Base-by-base conservation (phyloP, 306 rosid genomes). In the Cicer yamashitae region DNA sequence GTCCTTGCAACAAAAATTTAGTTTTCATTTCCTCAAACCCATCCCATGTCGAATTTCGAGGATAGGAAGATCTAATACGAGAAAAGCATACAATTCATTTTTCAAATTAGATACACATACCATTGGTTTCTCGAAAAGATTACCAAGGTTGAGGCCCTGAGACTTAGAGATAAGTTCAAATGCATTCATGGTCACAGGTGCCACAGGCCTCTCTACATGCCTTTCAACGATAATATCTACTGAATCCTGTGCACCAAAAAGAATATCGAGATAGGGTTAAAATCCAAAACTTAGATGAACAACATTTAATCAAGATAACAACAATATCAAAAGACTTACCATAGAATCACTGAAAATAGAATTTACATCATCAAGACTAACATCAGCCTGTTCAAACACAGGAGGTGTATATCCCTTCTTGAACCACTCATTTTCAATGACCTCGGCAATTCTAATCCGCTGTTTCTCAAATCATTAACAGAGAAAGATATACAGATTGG, bases 101-200 rank as follows among this genome's bases (percentile, higher is more conserved):
- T 60, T 58, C 53, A 62, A 43, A 40, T 50, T 25, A 15, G 57
- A 45, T 60, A 83, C 71, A 77, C 86, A 25, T 79, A 94, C 98
- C 98, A 94, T 91, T 89, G 86, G 93, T 88, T 94, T 91, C 85
- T 91, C 97, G 38, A 94, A 94, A 25, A 94, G 96, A 76, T 81
- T 64, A 69, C 92, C 63, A 20, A 94, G 97, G 86, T 94, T 89
- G 89, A 94, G 89, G 65, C 98, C 98, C 70, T 87, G 96, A 47
- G 98, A 94, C 43, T 88, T 94, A 51, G 98, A 91, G 78, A 94
- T 94, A 17, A 94, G 94, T 85, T 94, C 98, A 78, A 94, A 94
- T 2, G 98, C 98, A 89, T 94, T 94, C 98, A 94, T 84, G 30
- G 97, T 81, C 66, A 82, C 86, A 18, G 98, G 98, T 1, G 91